A percentile compares a stretch with the other conserved stretches of the same genome.
Conservation (phyloP, 805 yeast genomes). For the Nakazawaea anatomiae region DNA sequence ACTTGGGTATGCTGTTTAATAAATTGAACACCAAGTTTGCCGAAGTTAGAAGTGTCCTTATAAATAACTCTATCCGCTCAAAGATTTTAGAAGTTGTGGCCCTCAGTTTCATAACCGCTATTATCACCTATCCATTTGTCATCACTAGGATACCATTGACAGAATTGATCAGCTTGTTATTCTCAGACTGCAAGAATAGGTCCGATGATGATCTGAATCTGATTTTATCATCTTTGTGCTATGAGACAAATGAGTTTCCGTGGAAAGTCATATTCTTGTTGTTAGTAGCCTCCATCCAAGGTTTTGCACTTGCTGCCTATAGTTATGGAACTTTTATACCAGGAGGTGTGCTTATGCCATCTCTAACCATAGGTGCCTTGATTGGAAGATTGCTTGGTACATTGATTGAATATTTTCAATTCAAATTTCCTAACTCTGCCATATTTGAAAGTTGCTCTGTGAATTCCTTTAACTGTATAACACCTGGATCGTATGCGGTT, state of each 20-base stretch:
- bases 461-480: conserved; percentile 44
- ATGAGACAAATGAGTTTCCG: conserved; percentile 29
- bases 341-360: conserved; percentile 63
- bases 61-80: conserved; percentile 19
- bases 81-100: conserved; percentile 42
- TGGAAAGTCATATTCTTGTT: conserved; percentile 24
- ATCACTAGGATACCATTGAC: conserved; percentile 51
- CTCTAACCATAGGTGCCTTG: conserved; percentile 56
- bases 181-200: conserved; percentile 52
- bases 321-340: conserved; percentile 67
- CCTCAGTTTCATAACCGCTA: conserved; percentile 44
- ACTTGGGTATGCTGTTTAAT: conserved; percentile 52
- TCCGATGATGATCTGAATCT: conserved; percentile 6
- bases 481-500: conserved; percentile 84
- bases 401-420: conserved; percentile 42
- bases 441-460: conserved; percentile 34
- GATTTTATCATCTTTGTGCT: conserved; percentile 12
- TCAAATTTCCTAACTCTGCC: conserved; percentile 27
- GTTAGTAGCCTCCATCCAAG: conserved; percentile 37
- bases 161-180: conserved; percentile 52
- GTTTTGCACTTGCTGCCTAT: conserved; percentile 56
- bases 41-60: conserved; percentile 19
- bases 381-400: conserved; percentile 53
- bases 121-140: conserved; percentile 49
- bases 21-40: conserved; percentile 41